Evolutionary conservation across 225 moss, liverwort and hornwort genomes (phyloP), one percentile per base, ranked within the genome.

Genomic region (Polytrichum commune): DNA sequence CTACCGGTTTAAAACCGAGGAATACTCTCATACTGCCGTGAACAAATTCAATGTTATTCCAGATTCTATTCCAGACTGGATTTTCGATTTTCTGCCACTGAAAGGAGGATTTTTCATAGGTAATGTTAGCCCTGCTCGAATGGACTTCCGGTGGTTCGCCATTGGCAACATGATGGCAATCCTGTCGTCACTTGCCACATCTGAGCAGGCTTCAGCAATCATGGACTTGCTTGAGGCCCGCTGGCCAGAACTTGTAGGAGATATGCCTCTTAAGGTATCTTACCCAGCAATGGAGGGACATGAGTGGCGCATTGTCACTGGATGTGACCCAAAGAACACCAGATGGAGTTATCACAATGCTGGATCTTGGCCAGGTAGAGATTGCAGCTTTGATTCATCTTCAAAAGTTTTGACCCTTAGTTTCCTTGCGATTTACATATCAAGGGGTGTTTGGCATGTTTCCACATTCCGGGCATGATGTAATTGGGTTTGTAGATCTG

Each of bases 301-400:
- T 63, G 96, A 96, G 71, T 96, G 96, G 96, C 89, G 87, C 55
- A 86, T 92, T 46, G 84, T 93, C 19, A 96, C 96, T 29, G 96
- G 96, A 60, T 93, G 93, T 55, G 96, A 93, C 66, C 96, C 96
- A 19, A 96, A 96, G 74, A 96, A 96, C 70, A 96, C 96, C 2
- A 85, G 96, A 73, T 96, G 96, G 96, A 96, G 96, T 74, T 96
- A 96, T 75, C 96, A 96, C 56, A 96, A 96, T 64, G 93, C 87
- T 4, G 96, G 96, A 70, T 96, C 96, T 28, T 96, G 96, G 96
- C 96, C 96, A 86, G 95, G 92, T 91, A 68, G 55, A 53, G 26
- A 5, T 71, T 19, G 29, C 20, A 53, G 27, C 24, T 19, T 26
- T 29, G 2, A 30, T 25, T 46, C 25, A 22, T 38, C 46, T 73